phyloP scores from a whole-genome alignment of 345 rosid species.

The Pugionium cornutum region DNA sequence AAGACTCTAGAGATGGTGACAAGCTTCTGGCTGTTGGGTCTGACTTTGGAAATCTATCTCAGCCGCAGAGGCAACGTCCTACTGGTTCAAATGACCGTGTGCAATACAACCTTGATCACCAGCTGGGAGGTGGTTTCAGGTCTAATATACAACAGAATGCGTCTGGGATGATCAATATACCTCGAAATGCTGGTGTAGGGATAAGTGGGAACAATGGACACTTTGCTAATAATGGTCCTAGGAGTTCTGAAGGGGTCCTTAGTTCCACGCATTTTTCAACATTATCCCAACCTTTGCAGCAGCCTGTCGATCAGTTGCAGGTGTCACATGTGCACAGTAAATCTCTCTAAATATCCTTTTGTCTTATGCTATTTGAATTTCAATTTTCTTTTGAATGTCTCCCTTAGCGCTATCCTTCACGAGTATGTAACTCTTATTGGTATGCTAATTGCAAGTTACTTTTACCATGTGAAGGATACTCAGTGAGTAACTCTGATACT shows the following conservation, averaged over 20 bases:
- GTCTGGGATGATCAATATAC: conserved; percentile 65
- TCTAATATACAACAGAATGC: conserved; percentile 68
- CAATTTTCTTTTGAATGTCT: conserved; percentile 13
- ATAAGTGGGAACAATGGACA: conserved; percentile 58
- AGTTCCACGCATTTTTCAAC: conserved; percentile 48
- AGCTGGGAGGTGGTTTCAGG: conserved; percentile 65
- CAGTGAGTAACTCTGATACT: conserved; percentile 55
- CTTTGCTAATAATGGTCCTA: conserved; percentile 37
- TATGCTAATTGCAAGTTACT: conserved; percentile 32
- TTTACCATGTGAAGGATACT: conserved; percentile 75
- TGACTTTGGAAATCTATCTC: conserved; percentile 56
- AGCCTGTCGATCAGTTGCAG: conserved; percentile 73
- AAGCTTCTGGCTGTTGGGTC: conserved; percentile 70
- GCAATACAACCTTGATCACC: conserved; percentile 64
- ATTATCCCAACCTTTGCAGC: conserved; percentile 68
- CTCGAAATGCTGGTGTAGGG: conserved; percentile 62
- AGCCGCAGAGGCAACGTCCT: conserved; percentile 55
- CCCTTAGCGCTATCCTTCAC: background rate
- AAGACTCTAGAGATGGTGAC: conserved; percentile 55
- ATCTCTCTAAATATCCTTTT: conserved; percentile 33
- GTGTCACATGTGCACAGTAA: conserved; percentile 68
- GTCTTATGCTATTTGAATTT: conserved; percentile 22
- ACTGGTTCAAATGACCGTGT: conserved; percentile 69
- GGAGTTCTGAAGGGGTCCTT: conserved; percentile 27
- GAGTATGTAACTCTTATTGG: conserved; percentile 21